A percentile compares a stretch with the other conserved stretches of the same genome.
phyloP scores from a whole-genome alignment of 2,329 filamentous ascomycete genomes.

The Scedosporium minutisporum region DNA sequence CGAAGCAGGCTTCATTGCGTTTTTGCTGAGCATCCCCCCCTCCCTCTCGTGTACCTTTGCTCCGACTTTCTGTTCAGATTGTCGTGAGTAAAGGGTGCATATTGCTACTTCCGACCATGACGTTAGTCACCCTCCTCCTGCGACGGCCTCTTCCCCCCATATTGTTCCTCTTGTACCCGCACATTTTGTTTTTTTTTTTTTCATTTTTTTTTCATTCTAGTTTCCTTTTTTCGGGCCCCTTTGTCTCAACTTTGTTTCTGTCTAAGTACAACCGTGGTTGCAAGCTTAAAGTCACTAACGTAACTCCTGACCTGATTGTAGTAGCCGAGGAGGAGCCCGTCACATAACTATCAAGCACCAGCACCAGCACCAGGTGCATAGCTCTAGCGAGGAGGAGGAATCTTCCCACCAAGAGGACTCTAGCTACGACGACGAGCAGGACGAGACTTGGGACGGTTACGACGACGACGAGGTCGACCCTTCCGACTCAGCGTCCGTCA shows the following conservation, averaged over 20 bases:
- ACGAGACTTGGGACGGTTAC: constrained; percentile 17
- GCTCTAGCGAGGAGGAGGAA: constrained; percentile 25
- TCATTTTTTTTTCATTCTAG: neutral
- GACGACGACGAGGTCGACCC: constrained; percentile 34
- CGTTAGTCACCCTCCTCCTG: constrained; percentile 2
- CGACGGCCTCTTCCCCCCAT: constrained; percentile 10
- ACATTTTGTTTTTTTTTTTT: neutral
- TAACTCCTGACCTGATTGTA: constrained; percentile 7
- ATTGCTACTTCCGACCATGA: neutral
- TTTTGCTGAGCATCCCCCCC: constrained; percentile 7
- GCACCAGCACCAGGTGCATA: constrained; percentile 22
- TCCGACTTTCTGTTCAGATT: constrained; percentile 35
- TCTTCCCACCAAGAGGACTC: constrained; percentile 21
- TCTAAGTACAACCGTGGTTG: constrained; percentile 1
- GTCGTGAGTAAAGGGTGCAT: constrained; percentile 28
- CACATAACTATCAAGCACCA: constrained; percentile 22
- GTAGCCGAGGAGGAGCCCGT: constrained; percentile 15
- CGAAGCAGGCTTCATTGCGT: neutral
- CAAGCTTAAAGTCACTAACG: constrained; percentile 8
- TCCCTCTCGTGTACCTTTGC: constrained; percentile 25
- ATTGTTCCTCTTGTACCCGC: constrained; percentile 4
- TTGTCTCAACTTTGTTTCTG: constrained; percentile 13
- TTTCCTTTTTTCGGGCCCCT: neutral
- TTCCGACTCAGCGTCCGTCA: constrained; percentile 48
- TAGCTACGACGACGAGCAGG: constrained; percentile 20